Conservation (phyloP, 768 basidiomycete genomes). For the Suillus paluster region DNA sequence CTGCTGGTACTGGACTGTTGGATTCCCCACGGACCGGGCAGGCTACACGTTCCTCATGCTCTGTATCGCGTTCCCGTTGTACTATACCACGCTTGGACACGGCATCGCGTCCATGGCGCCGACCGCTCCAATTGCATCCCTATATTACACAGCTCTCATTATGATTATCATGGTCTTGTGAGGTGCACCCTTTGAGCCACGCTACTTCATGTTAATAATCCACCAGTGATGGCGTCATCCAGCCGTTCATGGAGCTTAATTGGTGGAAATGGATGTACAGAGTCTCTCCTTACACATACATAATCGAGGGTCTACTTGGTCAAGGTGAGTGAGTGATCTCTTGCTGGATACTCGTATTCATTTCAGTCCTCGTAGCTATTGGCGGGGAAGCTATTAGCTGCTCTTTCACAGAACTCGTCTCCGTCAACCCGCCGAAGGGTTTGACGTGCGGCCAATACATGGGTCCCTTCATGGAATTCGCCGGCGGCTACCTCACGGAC, state of each 20-base stretch:
- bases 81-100: slow-evolving; percentile 64
- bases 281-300: slow-evolving; percentile 57
- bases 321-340: slow-evolving; percentile 43
- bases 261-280: slow-evolving; percentile 52
- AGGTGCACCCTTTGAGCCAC: slow-evolving; percentile 35
- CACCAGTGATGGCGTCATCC: slow-evolving; percentile 68
- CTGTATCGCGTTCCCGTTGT: slow-evolving; percentile 57
- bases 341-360: no score
- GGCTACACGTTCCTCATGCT: slow-evolving; percentile 48
- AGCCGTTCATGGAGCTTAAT: slow-evolving; percentile 53
- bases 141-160: slow-evolving; percentile 43
- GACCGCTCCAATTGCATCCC: slow-evolving; percentile 36
- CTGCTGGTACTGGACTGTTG: no score
- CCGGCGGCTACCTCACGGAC: slow-evolving; percentile 53
- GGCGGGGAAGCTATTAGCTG: slow-evolving; percentile 58
- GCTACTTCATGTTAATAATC: slow-evolving; percentile 58
- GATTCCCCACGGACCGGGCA: no score
- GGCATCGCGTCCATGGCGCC: slow-evolving; percentile 50
- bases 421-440: slow-evolving; percentile 50
- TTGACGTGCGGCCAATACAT: slow-evolving; percentile 53
- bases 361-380: slow-evolving; percentile 41
- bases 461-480: slow-evolving; percentile 39
- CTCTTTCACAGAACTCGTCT: slow-evolving; percentile 58
- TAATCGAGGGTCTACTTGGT: slow-evolving; percentile 51
- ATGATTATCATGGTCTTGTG: slow-evolving; percentile 48